Evolutionary conservation across 192 early-diverging fungal genomes (phyloP).

Genomic region (Mortierella alpina): DNA sequence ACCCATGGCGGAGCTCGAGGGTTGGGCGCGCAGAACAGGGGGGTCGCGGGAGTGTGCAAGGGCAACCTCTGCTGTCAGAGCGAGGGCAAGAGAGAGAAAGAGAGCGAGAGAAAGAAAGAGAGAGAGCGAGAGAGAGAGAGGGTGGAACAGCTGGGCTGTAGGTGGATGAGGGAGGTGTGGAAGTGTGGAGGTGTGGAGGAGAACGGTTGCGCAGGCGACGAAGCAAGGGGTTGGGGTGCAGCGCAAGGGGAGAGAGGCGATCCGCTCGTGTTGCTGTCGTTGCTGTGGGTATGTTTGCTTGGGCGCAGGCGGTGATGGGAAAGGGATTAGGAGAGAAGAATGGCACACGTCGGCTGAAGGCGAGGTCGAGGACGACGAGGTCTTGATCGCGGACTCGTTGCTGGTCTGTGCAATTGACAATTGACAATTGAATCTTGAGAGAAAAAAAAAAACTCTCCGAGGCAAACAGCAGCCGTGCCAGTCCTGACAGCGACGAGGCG

Average conservation of each 20-base stretch:
- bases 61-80: too few relatives aligned
- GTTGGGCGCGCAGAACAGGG: too few relatives aligned
- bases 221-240: not conserved
- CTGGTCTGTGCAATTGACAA: too few relatives aligned
- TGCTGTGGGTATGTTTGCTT: not conserved
- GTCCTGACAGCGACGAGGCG: too few relatives aligned
- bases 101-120: not conserved
- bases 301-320: not conserved
- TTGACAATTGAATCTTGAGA: too few relatives aligned
- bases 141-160: not conserved
- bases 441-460: too few relatives aligned
- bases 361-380: not conserved
- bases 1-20: constrained; percentile 20
- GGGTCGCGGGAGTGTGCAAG: too few relatives aligned
- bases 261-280: too few relatives aligned
- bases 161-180: not conserved
- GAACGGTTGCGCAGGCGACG: not conserved
- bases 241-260: not conserved
- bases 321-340: not conserved
- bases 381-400: too few relatives aligned
- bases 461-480: too few relatives aligned
- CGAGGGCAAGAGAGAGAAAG: not conserved
- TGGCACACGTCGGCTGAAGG: not conserved
- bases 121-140: not conserved
- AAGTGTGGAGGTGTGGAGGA: too few relatives aligned